phyloP scores from a whole-genome alignment of 345 rosid species.

The Adansonia digitata region DNA sequence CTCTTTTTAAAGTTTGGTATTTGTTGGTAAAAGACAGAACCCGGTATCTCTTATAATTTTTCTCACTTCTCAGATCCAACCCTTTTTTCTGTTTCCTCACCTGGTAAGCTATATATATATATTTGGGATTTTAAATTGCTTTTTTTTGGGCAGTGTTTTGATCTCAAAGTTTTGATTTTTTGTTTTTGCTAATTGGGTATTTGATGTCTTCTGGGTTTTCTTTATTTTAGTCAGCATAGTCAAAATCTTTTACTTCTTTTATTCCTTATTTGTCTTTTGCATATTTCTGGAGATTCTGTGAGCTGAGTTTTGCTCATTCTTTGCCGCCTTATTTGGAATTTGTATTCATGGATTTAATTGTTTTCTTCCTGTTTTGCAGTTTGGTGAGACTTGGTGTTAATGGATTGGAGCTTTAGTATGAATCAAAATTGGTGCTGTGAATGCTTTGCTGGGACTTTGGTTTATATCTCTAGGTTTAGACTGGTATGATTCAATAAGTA shows the following conservation, averaged over 20 bases:
- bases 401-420: slow-evolving; percentile 45
- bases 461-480: slow-evolving; percentile 24
- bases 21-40: slow-evolving; percentile 4
- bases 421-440: slow-evolving; percentile 33
- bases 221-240: neutral
- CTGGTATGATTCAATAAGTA: slow-evolving; percentile 17
- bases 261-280: neutral
- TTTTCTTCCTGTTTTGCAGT: slow-evolving; percentile 29
- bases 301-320: slow-evolving; percentile 12
- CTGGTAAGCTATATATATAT: slow-evolving; percentile 19
- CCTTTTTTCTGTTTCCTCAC: neutral
- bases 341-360: slow-evolving; percentile 15
- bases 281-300: slow-evolving; percentile 12
- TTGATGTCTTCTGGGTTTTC: slow-evolving; percentile 16
- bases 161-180: slow-evolving; percentile 18
- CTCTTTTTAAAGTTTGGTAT: neutral
- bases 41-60: neutral
- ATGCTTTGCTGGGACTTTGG: slow-evolving; percentile 26
- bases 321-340: slow-evolving; percentile 14
- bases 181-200: slow-evolving; percentile 9
- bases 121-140: neutral
- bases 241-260: slow-evolving; percentile 6
- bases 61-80: slow-evolving; percentile 25
- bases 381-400: slow-evolving; percentile 33
- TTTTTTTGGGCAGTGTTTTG: slow-evolving; percentile 5